Conservation (phyloP, 306 rosid genomes). For the Fragaria ananassa region DNA sequence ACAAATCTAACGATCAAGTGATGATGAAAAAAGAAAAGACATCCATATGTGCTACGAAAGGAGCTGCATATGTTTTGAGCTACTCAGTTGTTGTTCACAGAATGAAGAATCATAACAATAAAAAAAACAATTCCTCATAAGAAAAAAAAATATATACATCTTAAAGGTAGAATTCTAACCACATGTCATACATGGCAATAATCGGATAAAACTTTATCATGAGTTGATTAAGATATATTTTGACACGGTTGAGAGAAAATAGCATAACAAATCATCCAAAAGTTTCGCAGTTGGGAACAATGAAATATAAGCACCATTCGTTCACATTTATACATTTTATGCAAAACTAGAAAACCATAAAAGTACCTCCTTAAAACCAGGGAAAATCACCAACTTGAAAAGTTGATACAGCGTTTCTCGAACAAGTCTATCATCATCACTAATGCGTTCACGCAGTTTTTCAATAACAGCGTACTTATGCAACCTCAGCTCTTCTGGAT, state of each 20-base stretch:
- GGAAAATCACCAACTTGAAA: constrained; percentile 62
- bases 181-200: neutral
- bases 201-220: neutral
- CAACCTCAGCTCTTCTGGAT: constrained; percentile 64
- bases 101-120: neutral
- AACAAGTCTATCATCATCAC: constrained; percentile 70
- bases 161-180: neutral
- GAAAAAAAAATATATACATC: too few relatives aligned
- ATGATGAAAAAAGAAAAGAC: neutral
- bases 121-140: neutral
- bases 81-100: neutral
- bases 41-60: neutral
- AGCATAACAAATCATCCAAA: neutral
- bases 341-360: neutral
- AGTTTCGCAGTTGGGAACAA: neutral
- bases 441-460: constrained; percentile 76
- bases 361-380: constrained; percentile 75
- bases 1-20: neutral
- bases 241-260: neutral
- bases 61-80: neutral
- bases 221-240: neutral
- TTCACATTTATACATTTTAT: neutral
- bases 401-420: constrained; percentile 65
- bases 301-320: neutral
- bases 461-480: constrained; percentile 66